Percentiles rank a stretch among this genome's conserved stretches.
phyloP scores from a whole-genome alignment of 345 rosid genomes.

The Salix exigua region DNA sequence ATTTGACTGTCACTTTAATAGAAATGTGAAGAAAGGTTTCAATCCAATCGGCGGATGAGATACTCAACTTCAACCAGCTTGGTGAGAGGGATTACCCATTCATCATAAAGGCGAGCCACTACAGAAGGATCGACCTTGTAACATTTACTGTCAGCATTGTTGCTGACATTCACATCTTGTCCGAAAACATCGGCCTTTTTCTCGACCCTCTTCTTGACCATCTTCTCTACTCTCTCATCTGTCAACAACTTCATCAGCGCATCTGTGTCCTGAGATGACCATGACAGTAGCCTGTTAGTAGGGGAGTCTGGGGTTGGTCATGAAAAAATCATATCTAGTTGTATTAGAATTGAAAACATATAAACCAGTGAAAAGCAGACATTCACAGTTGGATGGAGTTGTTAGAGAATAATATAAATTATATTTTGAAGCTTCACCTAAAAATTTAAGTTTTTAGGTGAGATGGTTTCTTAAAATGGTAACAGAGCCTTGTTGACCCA shows the following conservation, averaged over 20 bases:
- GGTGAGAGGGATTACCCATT: constrained; percentile 88
- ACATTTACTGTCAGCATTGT: constrained; percentile 9
- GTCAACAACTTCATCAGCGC: constrained; percentile 72
- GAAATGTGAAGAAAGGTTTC: constrained; percentile 9
- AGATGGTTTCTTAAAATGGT: too few relatives aligned
- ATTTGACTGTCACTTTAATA: background rate
- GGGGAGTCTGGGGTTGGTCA: background rate
- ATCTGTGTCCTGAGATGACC: constrained; percentile 50
- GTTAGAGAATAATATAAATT: too few relatives aligned
- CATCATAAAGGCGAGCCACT: constrained; percentile 61
- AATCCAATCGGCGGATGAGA: constrained; percentile 74
- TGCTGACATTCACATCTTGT: constrained; percentile 45
- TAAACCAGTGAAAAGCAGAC: background rate
- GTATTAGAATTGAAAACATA: background rate
- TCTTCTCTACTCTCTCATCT: constrained; percentile 58
- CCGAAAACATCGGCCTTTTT: constrained; percentile 73
- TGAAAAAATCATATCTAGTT: background rate
- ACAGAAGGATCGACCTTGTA: constrained; percentile 64
- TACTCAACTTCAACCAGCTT: constrained; percentile 74
- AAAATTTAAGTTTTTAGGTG: too few relatives aligned
- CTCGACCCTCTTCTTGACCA: constrained; percentile 75
- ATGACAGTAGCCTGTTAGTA: background rate
- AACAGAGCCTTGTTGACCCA: too few relatives aligned
- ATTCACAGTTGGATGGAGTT: too few relatives aligned
- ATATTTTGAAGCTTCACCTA: too few relatives aligned